Evolutionary conservation across 1,139 yeast species (phyloP), one percentile per base, ranked within the genome.

Genomic region (Wickerhamiella infanticola): DNA sequence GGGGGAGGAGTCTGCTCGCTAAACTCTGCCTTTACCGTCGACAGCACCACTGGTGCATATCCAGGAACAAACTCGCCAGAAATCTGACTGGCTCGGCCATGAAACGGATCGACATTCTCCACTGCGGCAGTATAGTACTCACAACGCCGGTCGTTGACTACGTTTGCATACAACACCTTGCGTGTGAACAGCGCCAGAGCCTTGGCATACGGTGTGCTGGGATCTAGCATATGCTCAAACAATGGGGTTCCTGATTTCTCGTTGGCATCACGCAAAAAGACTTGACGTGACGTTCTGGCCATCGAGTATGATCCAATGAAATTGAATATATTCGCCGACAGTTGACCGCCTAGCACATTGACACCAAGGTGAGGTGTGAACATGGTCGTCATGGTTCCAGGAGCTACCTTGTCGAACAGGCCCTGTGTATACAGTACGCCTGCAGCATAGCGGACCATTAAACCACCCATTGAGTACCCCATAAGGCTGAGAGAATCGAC

Each of bases 351-450:
- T 1, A 90, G 81, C 18, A 80, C 77, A 46, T 75, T 63, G 1
- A 74, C 81, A 3, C 94, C 95, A 1, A 82, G 82, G 61, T 84
- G 94, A 1, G 95, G 95, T 1, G 85, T 68, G 55, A 90, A 81
- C 55, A 84, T 79, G 1, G 90, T 77, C 7, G 81, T 73, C 58
- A 80, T 81, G 53, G 51, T 52, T 38, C 59, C 57, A 6, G 68
- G 68, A 40, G 51, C 53, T 24, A 66, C 53, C 2, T 39, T 55
- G 45, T 73, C 67, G 57, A 84, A 82, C 50, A 70, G 67, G 2
- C 73, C 73, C 44, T 71, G 70, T 46, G 69, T 67, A 52, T 73
- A 66, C 43, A 85, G 65, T 23, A 81, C 63, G 0, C 95, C 95
- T 41, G 82, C 63, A 5, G 90, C 84, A 59, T 80, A 84, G 35